Base-by-base conservation (phyloP, 805 yeast species). In the Isabelozyma gotoi region DNA sequence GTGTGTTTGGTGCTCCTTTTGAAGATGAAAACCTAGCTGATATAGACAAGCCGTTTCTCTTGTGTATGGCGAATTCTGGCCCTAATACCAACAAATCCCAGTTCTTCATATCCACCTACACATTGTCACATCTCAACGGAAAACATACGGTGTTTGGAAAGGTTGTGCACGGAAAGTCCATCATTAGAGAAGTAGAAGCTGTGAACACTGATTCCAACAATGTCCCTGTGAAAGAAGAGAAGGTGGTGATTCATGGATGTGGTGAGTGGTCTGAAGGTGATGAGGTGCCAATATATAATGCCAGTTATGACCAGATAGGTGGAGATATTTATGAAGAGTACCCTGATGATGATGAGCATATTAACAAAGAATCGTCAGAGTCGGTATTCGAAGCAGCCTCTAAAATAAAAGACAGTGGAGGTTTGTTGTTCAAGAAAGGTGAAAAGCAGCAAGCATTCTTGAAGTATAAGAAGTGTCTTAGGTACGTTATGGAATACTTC, bases 61-160 rank as follows among this genome's bases (percentile, higher is more conserved):
- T 82, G 7, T 85, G 87, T 27, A 78, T 84, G 85, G 87, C 88
- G 2, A 83, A 82, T 51, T 61, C 69, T 15, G 85, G 82, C 4
- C 51, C 55, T 14, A 41, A 56, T 29, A 60, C 82, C 10, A 84
- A 84, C 50, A 72, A 77, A 16, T 78, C 88, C 0, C 91, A 84
- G 56, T 85, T 86, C 56, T 86, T 86, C 56, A 82, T 87, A 35
- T 78, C 83, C 8, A 82, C 90, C 0, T 77, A 72, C 41, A 78
- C 88, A 2, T 77, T 83, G 7, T 84, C 88, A 1, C 96, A 89
- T 62, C 65, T 90, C 45, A 79, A 76, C 35, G 88, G 88, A 0
- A 85, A 84, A 52, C 91, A 88, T 56, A 72, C 91, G 0, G 81
- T 88, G 2, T 85, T 90, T 63, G 97, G 96, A 1, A 68, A 67